Base-by-base conservation (phyloP, 2,329 filamentous ascomycete genomes). In the Alternaria sp. region DNA sequence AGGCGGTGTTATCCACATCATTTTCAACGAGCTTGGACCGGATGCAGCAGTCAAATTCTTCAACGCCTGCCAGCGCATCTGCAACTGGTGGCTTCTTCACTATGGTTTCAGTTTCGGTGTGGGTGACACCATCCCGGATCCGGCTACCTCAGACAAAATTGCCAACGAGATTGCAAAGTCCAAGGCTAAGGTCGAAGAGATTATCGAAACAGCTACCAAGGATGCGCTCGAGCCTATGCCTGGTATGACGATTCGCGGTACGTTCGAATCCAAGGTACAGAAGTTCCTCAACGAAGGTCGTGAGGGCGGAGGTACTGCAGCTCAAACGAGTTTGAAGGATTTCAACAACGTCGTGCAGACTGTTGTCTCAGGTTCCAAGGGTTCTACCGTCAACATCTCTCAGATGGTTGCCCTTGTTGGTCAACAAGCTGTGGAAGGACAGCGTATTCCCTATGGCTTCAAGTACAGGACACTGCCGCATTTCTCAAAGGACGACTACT, bases 401-500 rank as follows among this genome's bases (percentile, higher is more conserved):
- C 95, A 99, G 81, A 99, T 99, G 95, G 96, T 94, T 64, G 95
- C 95, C 26, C 87, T 98, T 66, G 96, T 99, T 61, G 95, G 96
- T 67, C 95, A 99, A 78, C 96, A 99, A 78, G 96, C 96, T 66
- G 93, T 99, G 8, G 95, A 99, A 82, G 96, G 95, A 73, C 97
- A 97, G 82, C 95, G 95, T 84, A 97, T 99, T 83, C 95, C 95
- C 1, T 99, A 97, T 75, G 95, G 96, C 22, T 99, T 99, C 88
- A 97, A 98, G 79, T 98, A 99, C 78, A 90, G 95, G 53, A 97
- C 95, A 0, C 83, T 99, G 60, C 95, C 95, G 3, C 95, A 99
- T 80, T 99, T 99, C 81, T 97, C 95, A 67, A 99, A 99, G 84
- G 96, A 99, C 72, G 96, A 99, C 79, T 99, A 98, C 80, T 98